phyloP scores from a whole-genome alignment of 257 asterid species.

The Solanum etuberosum region DNA sequence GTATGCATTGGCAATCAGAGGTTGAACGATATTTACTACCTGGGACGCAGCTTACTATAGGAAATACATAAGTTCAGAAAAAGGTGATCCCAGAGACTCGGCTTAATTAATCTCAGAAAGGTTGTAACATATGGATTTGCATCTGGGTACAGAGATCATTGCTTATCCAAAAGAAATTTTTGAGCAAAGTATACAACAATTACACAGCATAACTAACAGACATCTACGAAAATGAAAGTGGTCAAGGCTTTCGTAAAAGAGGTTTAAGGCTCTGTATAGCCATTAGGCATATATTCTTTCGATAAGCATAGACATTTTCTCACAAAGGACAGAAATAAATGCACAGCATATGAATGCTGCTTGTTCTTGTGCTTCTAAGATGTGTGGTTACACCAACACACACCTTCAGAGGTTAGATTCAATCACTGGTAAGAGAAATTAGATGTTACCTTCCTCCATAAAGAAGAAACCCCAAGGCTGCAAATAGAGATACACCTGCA shows the following conservation, averaged over 20 bases:
- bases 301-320: background rate
- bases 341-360: background rate
- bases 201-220: background rate
- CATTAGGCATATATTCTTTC: background rate
- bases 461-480: constrained; percentile 90
- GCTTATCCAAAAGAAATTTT: background rate
- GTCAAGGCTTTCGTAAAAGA: background rate
- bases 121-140: background rate
- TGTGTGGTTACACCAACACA: background rate
- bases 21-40: background rate
- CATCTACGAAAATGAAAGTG: background rate
- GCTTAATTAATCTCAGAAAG: background rate
- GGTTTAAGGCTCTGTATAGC: background rate
- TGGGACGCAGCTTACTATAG: background rate
- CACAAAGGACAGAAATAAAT: background rate
- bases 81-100: background rate
- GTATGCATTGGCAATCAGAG: background rate
- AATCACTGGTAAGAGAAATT: background rate
- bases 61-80: background rate
- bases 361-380: background rate
- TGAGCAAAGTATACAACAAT: background rate
- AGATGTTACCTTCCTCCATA: constrained; percentile 91
- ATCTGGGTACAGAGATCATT: background rate
- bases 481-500: constrained; percentile 79
- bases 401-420: background rate